Evolutionary conservation across 352 stramenopile species (phyloP).

Genomic region (Phytophthora capsici): DNA sequence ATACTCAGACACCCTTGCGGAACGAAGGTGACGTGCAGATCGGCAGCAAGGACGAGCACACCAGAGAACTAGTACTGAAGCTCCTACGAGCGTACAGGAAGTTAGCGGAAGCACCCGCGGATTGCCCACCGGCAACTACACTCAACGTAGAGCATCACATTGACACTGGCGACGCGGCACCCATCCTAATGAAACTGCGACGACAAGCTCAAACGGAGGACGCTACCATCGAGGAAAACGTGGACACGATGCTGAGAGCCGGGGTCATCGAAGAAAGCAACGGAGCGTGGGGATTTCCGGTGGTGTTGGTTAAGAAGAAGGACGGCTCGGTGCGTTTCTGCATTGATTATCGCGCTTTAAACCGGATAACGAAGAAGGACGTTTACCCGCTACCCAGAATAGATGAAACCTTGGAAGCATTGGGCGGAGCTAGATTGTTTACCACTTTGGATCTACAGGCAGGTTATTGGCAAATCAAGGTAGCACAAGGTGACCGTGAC

Average conservation of each 20-base stretch:
- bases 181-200: not conserved
- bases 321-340: constrained; percentile 2
- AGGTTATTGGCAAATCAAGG: constrained; percentile 5
- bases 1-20: not conserved
- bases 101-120: not conserved
- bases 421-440: not conserved
- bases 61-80: not conserved
- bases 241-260: not conserved
- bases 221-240: not conserved
- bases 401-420: constrained; percentile 2
- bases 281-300: not conserved
- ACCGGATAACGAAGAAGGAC: not conserved
- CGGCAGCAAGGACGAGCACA: not conserved
- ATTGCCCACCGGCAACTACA: not conserved
- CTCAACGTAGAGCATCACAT: not conserved
- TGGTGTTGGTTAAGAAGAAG: constrained; percentile 9
- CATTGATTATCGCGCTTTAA: not conserved
- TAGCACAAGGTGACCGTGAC: not conserved
- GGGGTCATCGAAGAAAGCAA: not conserved
- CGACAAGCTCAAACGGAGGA: not conserved
- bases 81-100: not conserved
- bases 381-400: constrained; percentile 11
- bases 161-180: not conserved
- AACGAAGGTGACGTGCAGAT: not conserved
- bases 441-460: not conserved